A percentile compares a stretch with the other conserved stretches of the same genome.
Evolutionary conservation across 73 alveolate genomes (phyloP).

Genomic region (Tetrahymena borealis): DNA sequence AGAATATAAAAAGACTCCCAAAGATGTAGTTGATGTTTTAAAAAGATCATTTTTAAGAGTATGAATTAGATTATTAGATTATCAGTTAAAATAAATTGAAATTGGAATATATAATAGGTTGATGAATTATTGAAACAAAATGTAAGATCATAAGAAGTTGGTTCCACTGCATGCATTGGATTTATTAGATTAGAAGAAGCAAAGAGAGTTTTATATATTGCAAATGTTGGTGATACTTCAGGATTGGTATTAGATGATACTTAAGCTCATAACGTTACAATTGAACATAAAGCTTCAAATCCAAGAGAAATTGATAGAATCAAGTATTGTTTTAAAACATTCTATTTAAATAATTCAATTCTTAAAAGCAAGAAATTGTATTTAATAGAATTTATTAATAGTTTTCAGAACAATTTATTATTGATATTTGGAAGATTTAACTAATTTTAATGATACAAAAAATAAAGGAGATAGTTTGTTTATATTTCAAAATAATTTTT

Average conservation of each 20-base stretch:
- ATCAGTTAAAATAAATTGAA: background rate
- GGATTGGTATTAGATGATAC: slow-evolving; percentile 47
- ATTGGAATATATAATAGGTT: background rate
- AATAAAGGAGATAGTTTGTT: no score
- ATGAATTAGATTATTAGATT: background rate
- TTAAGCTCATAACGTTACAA: slow-evolving; percentile 44
- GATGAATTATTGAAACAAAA: background rate
- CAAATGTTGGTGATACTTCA: slow-evolving; percentile 71
- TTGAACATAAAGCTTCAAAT: slow-evolving; percentile 66
- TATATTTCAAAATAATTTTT: no score
- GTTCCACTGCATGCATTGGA: slow-evolving; percentile 66
- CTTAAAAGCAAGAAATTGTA: no score
- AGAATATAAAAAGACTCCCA: background rate
- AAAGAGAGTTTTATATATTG: slow-evolving; percentile 54
- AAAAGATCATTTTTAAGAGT: background rate
- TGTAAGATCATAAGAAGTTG: slow-evolving; percentile 45
- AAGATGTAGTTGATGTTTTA: background rate
- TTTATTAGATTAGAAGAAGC: slow-evolving; percentile 64
- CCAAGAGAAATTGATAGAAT: slow-evolving; percentile 53
- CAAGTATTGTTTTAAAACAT: no score
- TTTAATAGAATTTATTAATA: no score
- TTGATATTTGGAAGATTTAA: no score
- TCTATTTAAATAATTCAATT: no score
- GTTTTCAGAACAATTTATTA: no score
- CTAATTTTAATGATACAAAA: no score